phyloP scores from a whole-genome alignment of 495 filamentous ascomycete genomes.

The Penicillium chermesinum region DNA sequence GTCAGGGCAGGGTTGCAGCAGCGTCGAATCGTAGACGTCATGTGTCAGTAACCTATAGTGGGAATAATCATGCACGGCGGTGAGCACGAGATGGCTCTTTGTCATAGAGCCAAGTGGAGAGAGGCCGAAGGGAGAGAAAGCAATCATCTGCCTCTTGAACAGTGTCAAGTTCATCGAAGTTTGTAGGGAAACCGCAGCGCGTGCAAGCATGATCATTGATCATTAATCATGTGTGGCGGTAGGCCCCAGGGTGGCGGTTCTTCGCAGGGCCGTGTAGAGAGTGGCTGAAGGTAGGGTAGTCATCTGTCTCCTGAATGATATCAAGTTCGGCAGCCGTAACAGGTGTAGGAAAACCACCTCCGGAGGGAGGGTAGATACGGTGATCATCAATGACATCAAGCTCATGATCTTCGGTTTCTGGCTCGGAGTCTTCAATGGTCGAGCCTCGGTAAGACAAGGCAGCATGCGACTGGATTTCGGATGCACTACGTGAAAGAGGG shows the following conservation, averaged over 20 bases:
- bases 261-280: not conserved
- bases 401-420: conserved; percentile 17
- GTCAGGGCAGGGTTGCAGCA: too few species aligned
- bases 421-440: conserved; percentile 3
- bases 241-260: not conserved
- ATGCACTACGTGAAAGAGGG: not conserved
- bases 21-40: too few species aligned
- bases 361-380: conserved; percentile 62
- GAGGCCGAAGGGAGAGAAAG: too few species aligned
- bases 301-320: conserved; percentile 38
- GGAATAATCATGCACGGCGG: too few species aligned
- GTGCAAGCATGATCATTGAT: not conserved
- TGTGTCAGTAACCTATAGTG: too few species aligned
- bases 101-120: too few species aligned
- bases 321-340: conserved; percentile 32
- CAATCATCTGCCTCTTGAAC: too few species aligned
- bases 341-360: conserved; percentile 44
- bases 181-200: too few species aligned
- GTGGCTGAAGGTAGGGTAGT: conserved; percentile 2
- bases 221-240: not conserved
- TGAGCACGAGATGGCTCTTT: too few species aligned
- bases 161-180: too few species aligned
- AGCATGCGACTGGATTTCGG: not conserved
- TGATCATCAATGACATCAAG: conserved; percentile 43
- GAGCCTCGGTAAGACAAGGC: not conserved